Evolutionary conservation across 495 filamentous ascomycete species (phyloP), one percentile per base, ranked within the genome.

Genomic region (Pyronema omphalodes): DNA sequence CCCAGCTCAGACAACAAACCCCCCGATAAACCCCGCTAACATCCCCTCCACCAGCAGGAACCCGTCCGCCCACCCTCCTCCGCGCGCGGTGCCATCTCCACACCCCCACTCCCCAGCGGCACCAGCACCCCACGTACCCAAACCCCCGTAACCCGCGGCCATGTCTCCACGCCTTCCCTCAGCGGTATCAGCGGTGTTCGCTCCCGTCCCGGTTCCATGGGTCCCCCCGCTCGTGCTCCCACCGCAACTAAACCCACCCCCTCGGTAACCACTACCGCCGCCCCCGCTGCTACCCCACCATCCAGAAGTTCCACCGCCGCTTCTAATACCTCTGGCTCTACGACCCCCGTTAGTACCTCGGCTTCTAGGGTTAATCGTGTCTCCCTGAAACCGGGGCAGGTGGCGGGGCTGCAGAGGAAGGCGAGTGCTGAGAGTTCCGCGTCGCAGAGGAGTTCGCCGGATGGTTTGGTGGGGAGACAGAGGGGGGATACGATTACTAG

Each of bases 141-240:
- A 37, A 76, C 81, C 1, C 77, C 79, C 3, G 71, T 73, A 7
- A 77, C 71, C 3, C 15, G 11, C 39, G 9, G 19, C n/a, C 29
- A 51, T 6, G 40, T 9, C 43, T 12, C 23, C 41, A 46, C 33
- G 18, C 43, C 48, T 3, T 9, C 54, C 57, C 29, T 44, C 58
- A 23, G 54, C 57, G 4, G 60, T 48, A 23, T 52, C 64, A 29
- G 23, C 23, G 23, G 23, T 5, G 23, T 29, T 1, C 23, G 23
- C 23, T 29, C 23, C 40, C 62, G 66, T n/a, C 75, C 82, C 60
- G 66, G 78, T 6, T 83, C 83, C 4, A 84, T 84, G 76, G 79
- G 76, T 6, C 83, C 82, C 48, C 76, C 85, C 14, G 54, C 67
- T 23, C 57, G 62, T n/a, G 63, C 66, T 33, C 52, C 69, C 23